Evolutionary conservation across 106 monocot genomes (phyloP), one percentile per base, ranked within the genome.

Genomic region (Dioscorea zingiberensis): DNA sequence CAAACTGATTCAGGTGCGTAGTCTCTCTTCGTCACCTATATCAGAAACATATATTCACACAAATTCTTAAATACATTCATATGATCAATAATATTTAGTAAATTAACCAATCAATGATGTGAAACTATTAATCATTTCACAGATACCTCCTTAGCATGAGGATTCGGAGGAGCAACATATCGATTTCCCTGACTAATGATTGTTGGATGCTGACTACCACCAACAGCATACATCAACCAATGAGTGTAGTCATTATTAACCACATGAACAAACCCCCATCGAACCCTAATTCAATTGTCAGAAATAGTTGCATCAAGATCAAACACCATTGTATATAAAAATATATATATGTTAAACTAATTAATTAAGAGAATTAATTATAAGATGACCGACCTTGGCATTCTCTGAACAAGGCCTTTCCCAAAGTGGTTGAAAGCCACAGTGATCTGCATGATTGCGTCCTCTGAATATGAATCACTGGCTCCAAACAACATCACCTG

Each of bases 341-440:
- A 56, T 18, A 19, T 18, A 18, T 6, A 10, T 56, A 23, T 9
- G 22, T 23, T 56, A 56, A 6, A 18, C 17, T 22, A 59, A 59
- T 28, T 27, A 62, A 30, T 51, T 4, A 18, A 18, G 15, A 19
- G 51, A 19, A 51, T 51, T 51, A 13, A 13, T 51, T 51, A 51
- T 47, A 47, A 7, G 9, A 59, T 59, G 15, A 7, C 26, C 32
- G n/a, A 63, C 67, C 67, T 55, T 13, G 80, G 80, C 80, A 74
- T 80, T 29, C 80, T 49, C 58, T 80, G 80, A 8, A 69, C 58
- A 1, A 80, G 74, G 3, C 69, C 74, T 19, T 57, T 16, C 3
- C 80, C 80, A 22, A 80, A 80, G 44, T 70, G 80, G 47, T 80
- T 80, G 74, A 80, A 80, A 3, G 74, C 80, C 10, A 80, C 51